Evolutionary conservation across 495 filamentous ascomycete genomes (phyloP).

Genomic region (Pyronema omphalodes): DNA sequence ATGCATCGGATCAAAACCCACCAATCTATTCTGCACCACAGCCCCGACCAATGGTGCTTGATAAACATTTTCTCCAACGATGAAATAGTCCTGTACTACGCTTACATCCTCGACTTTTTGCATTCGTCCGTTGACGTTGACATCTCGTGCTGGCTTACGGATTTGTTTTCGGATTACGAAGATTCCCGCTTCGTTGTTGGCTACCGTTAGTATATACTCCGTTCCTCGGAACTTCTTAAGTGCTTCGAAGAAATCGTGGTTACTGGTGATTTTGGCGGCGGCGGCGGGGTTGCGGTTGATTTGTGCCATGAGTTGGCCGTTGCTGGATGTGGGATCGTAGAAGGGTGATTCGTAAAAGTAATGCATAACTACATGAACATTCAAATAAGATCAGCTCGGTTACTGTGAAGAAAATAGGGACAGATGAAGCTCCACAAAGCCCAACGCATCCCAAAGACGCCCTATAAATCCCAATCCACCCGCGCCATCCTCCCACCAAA

Average conservation of each 20-base stretch:
- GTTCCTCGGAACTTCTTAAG: constrained; percentile 63
- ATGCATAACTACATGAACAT: constrained; percentile 44
- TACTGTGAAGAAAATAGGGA: background rate
- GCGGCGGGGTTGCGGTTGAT: constrained; percentile 51
- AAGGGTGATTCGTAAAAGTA: constrained; percentile 86
- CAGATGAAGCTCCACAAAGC: background rate
- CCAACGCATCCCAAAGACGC: too few species aligned
- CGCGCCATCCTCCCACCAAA: too few species aligned
- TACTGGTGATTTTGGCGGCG: constrained; percentile 41
- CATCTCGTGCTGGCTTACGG: constrained; percentile 33
- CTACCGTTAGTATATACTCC: constrained; percentile 61
- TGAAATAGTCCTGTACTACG: constrained; percentile 61
- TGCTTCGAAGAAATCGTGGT: constrained; percentile 59
- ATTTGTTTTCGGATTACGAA: constrained; percentile 90
- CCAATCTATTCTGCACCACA: constrained; percentile 56
- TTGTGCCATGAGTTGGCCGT: constrained; percentile 57
- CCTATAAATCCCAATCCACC: too few species aligned
- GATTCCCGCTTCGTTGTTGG: constrained; percentile 44
- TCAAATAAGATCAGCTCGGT: background rate
- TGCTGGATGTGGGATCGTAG: constrained; percentile 79
- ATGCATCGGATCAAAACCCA: constrained; percentile 23
- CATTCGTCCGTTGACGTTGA: constrained; percentile 37
- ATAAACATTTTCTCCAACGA: constrained; percentile 71
- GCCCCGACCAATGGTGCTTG: constrained; percentile 72
- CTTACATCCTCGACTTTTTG: constrained; percentile 41